Evolutionary conservation across 805 yeast species (phyloP).

Genomic region (Peterozyma toletana): DNA sequence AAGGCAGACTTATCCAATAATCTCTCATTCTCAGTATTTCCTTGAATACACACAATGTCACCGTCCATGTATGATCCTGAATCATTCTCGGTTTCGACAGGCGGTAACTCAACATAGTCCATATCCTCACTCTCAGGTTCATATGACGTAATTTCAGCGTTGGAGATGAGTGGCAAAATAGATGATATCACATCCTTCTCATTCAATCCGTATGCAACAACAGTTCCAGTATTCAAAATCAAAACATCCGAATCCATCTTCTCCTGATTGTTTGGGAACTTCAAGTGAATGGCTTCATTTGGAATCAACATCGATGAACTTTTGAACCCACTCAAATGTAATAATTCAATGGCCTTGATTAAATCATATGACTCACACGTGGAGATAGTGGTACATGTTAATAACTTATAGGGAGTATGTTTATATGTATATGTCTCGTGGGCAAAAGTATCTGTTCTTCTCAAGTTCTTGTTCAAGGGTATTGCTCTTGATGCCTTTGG

Average conservation of each 20-base stretch:
- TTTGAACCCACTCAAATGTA: constrained; percentile 27
- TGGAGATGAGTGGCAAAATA: constrained; percentile 44
- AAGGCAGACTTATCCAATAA: constrained; percentile 80
- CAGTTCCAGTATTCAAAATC: constrained; percentile 68
- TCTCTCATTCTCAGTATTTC: constrained; percentile 34
- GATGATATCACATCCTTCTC: constrained; percentile 43
- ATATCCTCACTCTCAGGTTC: constrained; percentile 75
- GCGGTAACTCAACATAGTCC: constrained; percentile 55
- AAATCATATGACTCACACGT: constrained; percentile 69
- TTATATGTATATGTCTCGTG: neutral
- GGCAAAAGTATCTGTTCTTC: constrained; percentile 2
- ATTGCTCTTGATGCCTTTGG: constrained; percentile 6
- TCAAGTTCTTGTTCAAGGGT: constrained; percentile 4
- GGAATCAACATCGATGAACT: constrained; percentile 41
- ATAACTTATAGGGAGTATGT: constrained; percentile 1
- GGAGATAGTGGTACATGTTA: constrained; percentile 63
- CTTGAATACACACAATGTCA: constrained; percentile 65
- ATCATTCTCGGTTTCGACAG: constrained; percentile 7
- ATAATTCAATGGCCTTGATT: constrained; percentile 29
- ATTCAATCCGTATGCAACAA: constrained; percentile 76
- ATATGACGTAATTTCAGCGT: constrained; percentile 41
- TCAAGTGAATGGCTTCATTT: constrained; percentile 59
- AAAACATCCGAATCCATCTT: constrained; percentile 43
- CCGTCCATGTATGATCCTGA: constrained; percentile 46
- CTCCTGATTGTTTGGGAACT: constrained; percentile 25